Evolutionary conservation across 2,329 filamentous ascomycete species (phyloP).

Genomic region (Proliferodiscus dingleyae): DNA sequence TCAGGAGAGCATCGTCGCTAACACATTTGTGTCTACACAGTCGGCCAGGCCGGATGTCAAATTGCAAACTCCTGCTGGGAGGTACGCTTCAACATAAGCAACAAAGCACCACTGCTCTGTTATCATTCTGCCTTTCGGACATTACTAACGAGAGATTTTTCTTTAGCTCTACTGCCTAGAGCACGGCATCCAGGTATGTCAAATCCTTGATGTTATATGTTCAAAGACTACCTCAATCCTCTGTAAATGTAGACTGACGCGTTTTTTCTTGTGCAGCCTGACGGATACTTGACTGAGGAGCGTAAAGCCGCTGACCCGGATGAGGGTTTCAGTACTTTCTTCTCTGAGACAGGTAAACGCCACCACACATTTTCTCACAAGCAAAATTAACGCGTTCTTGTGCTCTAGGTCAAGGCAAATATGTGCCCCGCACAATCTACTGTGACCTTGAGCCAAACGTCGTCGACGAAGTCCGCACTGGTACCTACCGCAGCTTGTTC

Average conservation of each 20-base stretch:
- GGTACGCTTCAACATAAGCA: conserved; percentile 57
- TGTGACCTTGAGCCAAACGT: conserved; percentile 99
- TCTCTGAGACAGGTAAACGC: conserved; percentile 92
- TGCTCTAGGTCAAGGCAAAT: conserved; percentile 84
- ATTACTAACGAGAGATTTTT: conserved; percentile 27
- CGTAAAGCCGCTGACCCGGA: conserved; percentile 90
- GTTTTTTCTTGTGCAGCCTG: conserved; percentile 58
- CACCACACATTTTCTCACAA: conserved; percentile 12
- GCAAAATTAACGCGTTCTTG: conserved; percentile 26
- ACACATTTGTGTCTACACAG: conserved; percentile 45
- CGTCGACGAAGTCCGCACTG: conserved; percentile 97
- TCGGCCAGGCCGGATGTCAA: conserved; percentile 99
- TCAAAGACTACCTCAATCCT: not conserved
- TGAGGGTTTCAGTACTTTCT: conserved; percentile 99
- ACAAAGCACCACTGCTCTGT: conserved; percentile 27
- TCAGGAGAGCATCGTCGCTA: conserved; percentile 20
- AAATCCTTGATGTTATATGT: conserved; percentile 5
- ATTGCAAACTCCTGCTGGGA: conserved; percentile 99
- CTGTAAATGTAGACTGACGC: conserved; percentile 30
- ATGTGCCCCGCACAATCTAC: conserved; percentile 98
- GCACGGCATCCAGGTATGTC: conserved; percentile 93
- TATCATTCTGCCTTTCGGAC: conserved; percentile 7
- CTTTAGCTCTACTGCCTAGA: conserved; percentile 97
- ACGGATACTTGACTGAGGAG: conserved; percentile 98
- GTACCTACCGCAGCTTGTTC: conserved; percentile 92